Base-by-base conservation (phyloP, 148 eudicot species). In the Vaccinium myrtillus region DNA sequence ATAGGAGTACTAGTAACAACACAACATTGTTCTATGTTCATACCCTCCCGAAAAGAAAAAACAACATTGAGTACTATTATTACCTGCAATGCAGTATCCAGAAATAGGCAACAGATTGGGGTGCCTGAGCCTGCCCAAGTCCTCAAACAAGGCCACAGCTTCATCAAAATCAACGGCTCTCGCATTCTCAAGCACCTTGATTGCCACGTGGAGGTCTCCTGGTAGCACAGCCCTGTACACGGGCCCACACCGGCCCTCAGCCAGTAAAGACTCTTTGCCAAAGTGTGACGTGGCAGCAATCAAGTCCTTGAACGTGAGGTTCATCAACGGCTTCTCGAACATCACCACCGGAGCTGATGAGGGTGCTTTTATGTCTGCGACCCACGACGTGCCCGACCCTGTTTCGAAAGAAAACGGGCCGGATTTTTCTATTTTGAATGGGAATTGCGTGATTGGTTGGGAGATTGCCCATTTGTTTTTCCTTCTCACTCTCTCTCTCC, bases 301-400 rank as follows among this genome's bases (percentile, higher is more conserved):
- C 86, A 97, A 86, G 87, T 97, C 99, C 88, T 94, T 95, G 90
- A 97, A 97, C 18, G 88, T 91, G 32, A 95, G 90, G 39, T 88
- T 97, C 95, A 97, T 86, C 93, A 97, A 86, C 12, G 99, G 99
- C 90, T 97, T 97, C 95, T 97, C 98, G 71, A 95, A 97, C 98
- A 97, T 94, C 82, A 97, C 93, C 2, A 97, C 99, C 0, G 90
- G 86, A 0, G 98, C 97, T 25, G 93, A 88, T 0, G 91, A 82
- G 0, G 98, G 88, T 48, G 94, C 99, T 55, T 83, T 87, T 27
- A 97, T 85, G 58, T 95, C 98, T 0, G 91, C 98, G 2, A 90
- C 91, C 99, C 99, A 97, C 10, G 95, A 91, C 7, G 95, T 78
- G 1, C 99, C 98, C 67, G 99, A 93, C 76, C 89, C 95, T 0